Percentiles rank a stretch among this genome's conserved stretches.
phyloP scores from a whole-genome alignment of 768 basidiomycete species.

The Lentinus tigrinus region DNA sequence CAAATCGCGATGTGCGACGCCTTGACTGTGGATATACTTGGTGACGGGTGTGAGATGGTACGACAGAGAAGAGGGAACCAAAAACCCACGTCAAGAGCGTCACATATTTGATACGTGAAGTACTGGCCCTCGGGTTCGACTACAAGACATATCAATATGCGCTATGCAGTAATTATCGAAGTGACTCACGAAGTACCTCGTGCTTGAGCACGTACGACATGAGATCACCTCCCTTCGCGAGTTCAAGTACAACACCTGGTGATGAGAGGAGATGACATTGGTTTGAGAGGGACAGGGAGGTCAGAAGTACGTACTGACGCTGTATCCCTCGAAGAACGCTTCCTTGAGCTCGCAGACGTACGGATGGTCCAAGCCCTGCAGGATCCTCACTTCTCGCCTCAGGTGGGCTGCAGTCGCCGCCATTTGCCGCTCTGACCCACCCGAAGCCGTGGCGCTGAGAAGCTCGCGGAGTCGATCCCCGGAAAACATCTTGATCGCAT shows the following conservation, averaged over 20 bases:
- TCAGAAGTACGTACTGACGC: not conserved
- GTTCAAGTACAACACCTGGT: conserved; percentile 81
- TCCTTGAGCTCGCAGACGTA: conserved; percentile 68
- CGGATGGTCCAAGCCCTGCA: conserved; percentile 56
- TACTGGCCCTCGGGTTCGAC: not conserved
- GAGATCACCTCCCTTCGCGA: conserved; percentile 84
- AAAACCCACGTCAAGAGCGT: not conserved
- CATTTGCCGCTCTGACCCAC: conserved; percentile 69
- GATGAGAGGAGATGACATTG: too few species aligned
- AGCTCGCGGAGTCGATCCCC: conserved; percentile 36
- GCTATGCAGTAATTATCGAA: not conserved
- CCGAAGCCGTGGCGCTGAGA: conserved; percentile 35
- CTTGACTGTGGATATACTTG: conserved; percentile 58
- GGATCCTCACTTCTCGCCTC: not conserved
- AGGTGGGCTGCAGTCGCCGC: conserved; percentile 38
- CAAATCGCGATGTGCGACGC: conserved; percentile 97
- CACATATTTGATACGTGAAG: not conserved
- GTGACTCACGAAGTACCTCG: conserved; percentile 40
- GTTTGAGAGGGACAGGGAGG: conserved; percentile 29
- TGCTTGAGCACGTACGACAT: conserved; percentile 66
- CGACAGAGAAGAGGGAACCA: not conserved
- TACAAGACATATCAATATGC: not conserved
- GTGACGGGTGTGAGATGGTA: not conserved
- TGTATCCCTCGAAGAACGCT: too few species aligned
- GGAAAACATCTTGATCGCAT: conserved; percentile 82